Conservation (phyloP, 1,139 yeast species). For the Protomyces inundatus region DNA sequence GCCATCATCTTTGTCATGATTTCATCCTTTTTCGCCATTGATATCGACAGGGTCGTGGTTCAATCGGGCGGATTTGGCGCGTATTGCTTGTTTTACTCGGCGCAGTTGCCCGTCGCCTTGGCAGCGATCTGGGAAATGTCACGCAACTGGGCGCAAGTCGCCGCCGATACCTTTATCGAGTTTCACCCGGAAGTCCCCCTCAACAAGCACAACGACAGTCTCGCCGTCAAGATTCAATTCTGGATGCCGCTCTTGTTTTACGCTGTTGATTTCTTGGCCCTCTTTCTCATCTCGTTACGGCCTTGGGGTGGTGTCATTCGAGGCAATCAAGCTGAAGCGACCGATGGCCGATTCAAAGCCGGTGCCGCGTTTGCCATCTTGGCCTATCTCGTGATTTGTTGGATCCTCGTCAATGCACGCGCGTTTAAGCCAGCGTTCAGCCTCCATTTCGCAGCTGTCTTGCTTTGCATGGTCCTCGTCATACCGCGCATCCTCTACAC, state of each 20-base stretch:
- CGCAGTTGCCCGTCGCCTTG: constrained; percentile 8
- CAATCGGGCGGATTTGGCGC: constrained; percentile 14
- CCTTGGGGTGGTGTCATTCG: constrained; percentile 17
- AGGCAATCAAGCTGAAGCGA: constrained; percentile 14
- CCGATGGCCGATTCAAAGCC: constrained; percentile 25
- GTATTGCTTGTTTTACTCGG: constrained; percentile 16
- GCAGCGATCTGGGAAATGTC: constrained; percentile 24
- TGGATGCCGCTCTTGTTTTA: constrained; percentile 22
- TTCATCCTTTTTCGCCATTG: constrained; percentile 15
- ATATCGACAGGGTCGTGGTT: constrained; percentile 16
- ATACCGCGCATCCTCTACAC: constrained; percentile 14
- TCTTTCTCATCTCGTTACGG: constrained; percentile 12
- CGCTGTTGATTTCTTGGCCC: constrained; percentile 16
- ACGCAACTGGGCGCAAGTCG: constrained; percentile 22
- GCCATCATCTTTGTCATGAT: constrained; percentile 12
- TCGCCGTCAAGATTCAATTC: constrained; percentile 15
- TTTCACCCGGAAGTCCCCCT: constrained; percentile 10
- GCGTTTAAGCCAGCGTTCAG: constrained; percentile 8
- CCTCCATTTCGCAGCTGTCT: not conserved
- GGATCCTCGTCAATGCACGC: constrained; percentile 8
- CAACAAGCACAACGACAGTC: constrained; percentile 13
- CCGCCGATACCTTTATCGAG: constrained; percentile 11
- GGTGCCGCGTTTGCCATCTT: constrained; percentile 14
- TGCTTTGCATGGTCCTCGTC: not conserved
- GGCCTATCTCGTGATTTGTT: constrained; percentile 11